Percentiles rank a stretch among this genome's conserved stretches.
These are phyloP conservation scores for Coemansia javaensis DNA, from an alignment of 192 early-diverging fungal genomes.

Conservation along the genomic window DNA sequence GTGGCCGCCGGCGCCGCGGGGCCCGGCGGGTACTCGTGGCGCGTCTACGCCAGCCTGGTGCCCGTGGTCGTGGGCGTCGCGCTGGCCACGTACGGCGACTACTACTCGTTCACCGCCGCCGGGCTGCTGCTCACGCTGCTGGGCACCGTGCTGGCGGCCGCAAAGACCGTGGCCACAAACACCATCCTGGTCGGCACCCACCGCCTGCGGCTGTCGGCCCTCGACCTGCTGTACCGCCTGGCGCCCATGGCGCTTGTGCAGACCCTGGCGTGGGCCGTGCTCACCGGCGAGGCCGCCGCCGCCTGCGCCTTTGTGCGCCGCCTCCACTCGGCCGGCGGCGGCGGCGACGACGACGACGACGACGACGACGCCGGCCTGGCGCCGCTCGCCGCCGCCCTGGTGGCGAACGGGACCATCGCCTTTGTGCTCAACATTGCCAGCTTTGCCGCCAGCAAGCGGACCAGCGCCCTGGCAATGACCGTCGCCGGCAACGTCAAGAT, in stretches of 20 bases:
- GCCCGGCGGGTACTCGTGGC: conserved; percentile 26
- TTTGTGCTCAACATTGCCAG: conserved; percentile 83
- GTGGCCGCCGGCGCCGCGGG: conserved; percentile 25
- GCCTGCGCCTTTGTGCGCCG: conserved; percentile 3
- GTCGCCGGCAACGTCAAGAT: conserved; percentile 56
- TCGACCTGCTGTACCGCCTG: conserved; percentile 79
- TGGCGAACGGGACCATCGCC: conserved; percentile 74
- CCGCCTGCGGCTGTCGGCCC: conserved; percentile 66
- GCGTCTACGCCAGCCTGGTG: conserved; percentile 32
- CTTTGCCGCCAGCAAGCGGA: conserved; percentile 83
- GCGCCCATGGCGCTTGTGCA: conserved; percentile 72
- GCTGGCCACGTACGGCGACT: conserved; percentile 79
- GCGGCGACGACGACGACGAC: background rate
- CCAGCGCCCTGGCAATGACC: conserved; percentile 63
- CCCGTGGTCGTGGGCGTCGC: conserved; percentile 71
- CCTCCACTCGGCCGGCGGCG: background rate
- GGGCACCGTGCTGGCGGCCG: conserved; percentile 70
- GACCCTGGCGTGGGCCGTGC: conserved; percentile 58
- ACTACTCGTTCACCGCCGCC: conserved; percentile 65
- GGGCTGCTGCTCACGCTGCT: conserved; percentile 76
- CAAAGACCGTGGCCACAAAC: conserved; percentile 84
- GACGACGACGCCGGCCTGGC: background rate
- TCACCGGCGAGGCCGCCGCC: conserved; percentile 59
- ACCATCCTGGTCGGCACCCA: conserved; percentile 65
- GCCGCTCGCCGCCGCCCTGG: conserved; percentile 48